Evolutionary conservation across 1,284 basidiomycete species (phyloP).

Genomic region (Papiliotrema flavescens): DNA sequence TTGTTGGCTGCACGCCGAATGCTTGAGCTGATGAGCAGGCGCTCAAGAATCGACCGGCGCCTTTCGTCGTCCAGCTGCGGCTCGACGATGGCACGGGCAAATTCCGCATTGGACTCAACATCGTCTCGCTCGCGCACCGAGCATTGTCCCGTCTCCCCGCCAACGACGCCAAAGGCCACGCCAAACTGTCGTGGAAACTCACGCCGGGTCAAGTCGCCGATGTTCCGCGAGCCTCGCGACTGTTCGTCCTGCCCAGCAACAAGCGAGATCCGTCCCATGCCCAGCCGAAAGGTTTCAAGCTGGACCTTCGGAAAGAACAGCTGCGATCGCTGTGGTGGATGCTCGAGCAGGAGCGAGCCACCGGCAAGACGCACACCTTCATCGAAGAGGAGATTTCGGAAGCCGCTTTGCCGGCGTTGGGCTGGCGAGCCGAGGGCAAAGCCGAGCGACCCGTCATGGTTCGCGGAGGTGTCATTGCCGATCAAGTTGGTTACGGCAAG

Average conservation of each 20-base stretch:
- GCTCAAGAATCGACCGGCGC: conserved; percentile 77
- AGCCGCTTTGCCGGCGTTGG: conserved; percentile 74
- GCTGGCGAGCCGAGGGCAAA: conserved; percentile 89
- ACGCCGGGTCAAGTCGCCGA: conserved; percentile 56
- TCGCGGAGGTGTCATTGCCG: conserved; percentile 87
- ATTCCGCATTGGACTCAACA: conserved; percentile 82
- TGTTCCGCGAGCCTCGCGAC: conserved; percentile 53
- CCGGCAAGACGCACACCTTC: conserved; percentile 63
- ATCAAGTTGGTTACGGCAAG: conserved; percentile 95
- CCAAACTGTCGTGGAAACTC: conserved; percentile 71
- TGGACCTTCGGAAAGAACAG: conserved; percentile 75
- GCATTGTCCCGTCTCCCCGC: conserved; percentile 74
- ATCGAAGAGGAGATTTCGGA: conserved; percentile 93
- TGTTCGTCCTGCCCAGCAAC: conserved; percentile 70
- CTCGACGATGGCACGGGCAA: conserved; percentile 63
- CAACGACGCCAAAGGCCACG: conserved; percentile 54
- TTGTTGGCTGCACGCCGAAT: not conserved
- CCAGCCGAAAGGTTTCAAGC: conserved; percentile 72
- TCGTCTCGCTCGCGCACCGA: conserved; percentile 80
- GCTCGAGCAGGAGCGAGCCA: conserved; percentile 69
- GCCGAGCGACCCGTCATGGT: conserved; percentile 72
- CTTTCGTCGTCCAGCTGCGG: conserved; percentile 82
- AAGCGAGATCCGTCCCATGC: conserved; percentile 66
- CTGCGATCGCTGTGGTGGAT: conserved; percentile 90
- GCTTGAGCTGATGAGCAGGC: conserved; percentile 50